phyloP scores from a whole-genome alignment of 441 rosid genomes.

The Syzygium malaccense region DNA sequence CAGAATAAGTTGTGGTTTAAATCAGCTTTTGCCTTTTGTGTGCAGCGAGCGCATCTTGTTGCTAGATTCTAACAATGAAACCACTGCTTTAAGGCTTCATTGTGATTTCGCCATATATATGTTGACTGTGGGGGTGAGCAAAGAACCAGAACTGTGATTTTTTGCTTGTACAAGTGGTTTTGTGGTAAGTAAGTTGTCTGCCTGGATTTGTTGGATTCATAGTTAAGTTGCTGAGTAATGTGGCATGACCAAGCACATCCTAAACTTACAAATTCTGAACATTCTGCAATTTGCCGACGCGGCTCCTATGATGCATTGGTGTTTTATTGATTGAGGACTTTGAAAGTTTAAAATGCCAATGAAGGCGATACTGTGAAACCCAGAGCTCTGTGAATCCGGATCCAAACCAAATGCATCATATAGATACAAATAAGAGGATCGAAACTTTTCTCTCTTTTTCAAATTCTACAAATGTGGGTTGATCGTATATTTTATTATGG shows the following conservation, averaged over 20 bases:
- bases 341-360: not conserved
- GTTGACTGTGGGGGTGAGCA: not conserved
- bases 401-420: not conserved
- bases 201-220: too few relatives aligned
- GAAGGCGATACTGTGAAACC: fast-evolving
- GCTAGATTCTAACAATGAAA: not conserved
- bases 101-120: not conserved
- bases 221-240: not conserved
- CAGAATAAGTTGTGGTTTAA: not conserved
- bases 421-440: not conserved
- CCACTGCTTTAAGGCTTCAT: not conserved
- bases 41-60: not conserved
- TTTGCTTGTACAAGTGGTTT: not conserved
- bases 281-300: fast-evolving
- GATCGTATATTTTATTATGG: not conserved
- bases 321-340: not conserved
- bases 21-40: not conserved
- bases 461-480: not conserved
- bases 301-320: not conserved
- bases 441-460: fast-evolving
- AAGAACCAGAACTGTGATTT: not conserved
- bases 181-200: not conserved
- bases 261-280: not conserved
- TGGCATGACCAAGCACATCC: not conserved
- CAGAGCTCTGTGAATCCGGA: not conserved